Conservation (phyloP, 208 protist species). For the Polymyxa betae region DNA sequence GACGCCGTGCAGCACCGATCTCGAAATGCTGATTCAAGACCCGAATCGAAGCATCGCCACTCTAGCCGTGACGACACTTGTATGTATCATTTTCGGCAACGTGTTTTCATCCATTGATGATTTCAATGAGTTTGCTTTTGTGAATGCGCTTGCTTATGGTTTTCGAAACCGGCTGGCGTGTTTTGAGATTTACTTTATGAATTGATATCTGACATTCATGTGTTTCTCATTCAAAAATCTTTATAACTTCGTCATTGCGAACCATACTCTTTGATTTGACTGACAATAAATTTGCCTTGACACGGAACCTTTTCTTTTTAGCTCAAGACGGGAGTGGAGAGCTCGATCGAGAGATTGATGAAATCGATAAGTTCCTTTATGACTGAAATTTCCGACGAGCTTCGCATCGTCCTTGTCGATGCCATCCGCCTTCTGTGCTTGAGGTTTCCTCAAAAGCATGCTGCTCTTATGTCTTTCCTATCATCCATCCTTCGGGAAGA, state of each 20-base stretch:
- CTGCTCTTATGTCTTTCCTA: slow-evolving; percentile 74
- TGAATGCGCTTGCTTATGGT: no score
- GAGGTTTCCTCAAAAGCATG: slow-evolving; percentile 90
- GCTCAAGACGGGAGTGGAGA: slow-evolving; percentile 85
- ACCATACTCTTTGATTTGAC: no score
- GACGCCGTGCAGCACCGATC: slow-evolving; percentile 80
- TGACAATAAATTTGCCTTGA: no score
- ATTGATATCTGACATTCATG: no score
- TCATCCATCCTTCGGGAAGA: slow-evolving; percentile 76
- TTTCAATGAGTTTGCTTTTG: no score
- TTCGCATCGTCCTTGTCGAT: slow-evolving; percentile 91
- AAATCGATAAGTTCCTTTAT: slow-evolving; percentile 90
- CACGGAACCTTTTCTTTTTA: no score
- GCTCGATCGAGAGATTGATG: slow-evolving; percentile 92
- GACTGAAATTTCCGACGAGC: slow-evolving; percentile 93
- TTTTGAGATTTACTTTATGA: no score
- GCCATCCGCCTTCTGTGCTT: slow-evolving; percentile 85
- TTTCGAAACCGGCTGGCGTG: no score
- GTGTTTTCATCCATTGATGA: neutral
- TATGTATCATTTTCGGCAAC: slow-evolving; percentile 68
- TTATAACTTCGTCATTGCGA: no score
- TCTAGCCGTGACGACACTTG: slow-evolving; percentile 94
- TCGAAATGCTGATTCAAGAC: slow-evolving; percentile 92
- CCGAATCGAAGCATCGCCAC: slow-evolving; percentile 93
- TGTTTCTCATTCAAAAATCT: no score